These are phyloP conservation scores for Globisporangium canariense DNA, from an alignment of 352 stramenopile genomes.

Conservation along the genomic window DNA sequence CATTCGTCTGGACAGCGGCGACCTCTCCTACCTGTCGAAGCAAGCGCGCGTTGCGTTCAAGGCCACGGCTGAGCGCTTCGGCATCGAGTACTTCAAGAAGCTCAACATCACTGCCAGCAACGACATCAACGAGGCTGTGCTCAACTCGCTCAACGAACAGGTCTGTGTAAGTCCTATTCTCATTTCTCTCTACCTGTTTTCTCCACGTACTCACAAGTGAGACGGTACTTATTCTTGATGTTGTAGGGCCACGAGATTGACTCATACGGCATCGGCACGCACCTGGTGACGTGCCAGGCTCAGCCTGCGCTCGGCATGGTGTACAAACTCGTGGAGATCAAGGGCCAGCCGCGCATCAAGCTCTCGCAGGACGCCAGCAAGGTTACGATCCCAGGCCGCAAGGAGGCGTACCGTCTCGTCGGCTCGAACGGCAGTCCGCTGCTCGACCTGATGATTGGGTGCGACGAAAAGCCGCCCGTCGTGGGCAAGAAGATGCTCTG, in stretches of 20 bases:
- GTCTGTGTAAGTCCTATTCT: constrained; percentile 28
- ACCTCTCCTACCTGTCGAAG: constrained; percentile 96
- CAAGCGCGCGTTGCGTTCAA: constrained; percentile 72
- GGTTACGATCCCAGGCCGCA: constrained; percentile 90
- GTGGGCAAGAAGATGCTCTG: constrained; percentile 90
- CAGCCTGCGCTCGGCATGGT: constrained; percentile 99
- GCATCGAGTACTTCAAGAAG: constrained; percentile 75
- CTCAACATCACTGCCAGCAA: constrained; percentile 97
- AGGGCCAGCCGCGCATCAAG: constrained; percentile 96
- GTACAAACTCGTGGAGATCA: constrained; percentile 99
- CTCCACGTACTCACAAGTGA: neutral
- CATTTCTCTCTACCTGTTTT: constrained; percentile 5
- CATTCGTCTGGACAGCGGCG: constrained; percentile 97
- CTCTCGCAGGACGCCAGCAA: constrained; percentile 97
- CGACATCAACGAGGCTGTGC: constrained; percentile 98
- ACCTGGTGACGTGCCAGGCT: constrained; percentile 97
- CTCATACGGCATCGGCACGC: constrained; percentile 94
- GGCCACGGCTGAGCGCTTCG: constrained; percentile 44
- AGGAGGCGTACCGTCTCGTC: constrained; percentile 90
- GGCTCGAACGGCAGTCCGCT: constrained; percentile 85
- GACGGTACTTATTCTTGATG: constrained; percentile 9
- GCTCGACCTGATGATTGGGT: constrained; percentile 89
- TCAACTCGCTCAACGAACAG: constrained; percentile 94
- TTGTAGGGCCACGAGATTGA: constrained; percentile 93
- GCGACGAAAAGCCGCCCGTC: constrained; percentile 74